Base-by-base conservation (phyloP, 2,329 filamentous ascomycete species). In the Samsoniella hepiali region DNA sequence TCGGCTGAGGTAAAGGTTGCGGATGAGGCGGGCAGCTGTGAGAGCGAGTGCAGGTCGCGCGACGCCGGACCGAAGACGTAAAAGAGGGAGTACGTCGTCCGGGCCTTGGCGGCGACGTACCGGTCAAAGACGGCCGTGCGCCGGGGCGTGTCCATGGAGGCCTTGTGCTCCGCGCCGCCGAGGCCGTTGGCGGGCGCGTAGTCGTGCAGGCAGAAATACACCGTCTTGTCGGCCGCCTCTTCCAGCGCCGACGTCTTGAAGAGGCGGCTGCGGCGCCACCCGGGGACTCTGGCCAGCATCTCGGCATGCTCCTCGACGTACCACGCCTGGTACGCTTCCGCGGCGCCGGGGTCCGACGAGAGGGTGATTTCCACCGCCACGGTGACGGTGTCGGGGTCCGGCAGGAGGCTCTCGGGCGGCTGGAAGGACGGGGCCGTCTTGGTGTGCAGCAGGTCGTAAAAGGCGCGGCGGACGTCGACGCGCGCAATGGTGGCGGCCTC, bases 31-130 rank as follows among this genome's bases (percentile, higher is more conserved):
- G 82, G 78, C 4, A 84, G 76, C 1, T 74, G 74, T 1, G 83
- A 78, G 1, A 91, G 76, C 6, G 84, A 81, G 0, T 79, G 69
- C 3, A 94, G 79, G 67, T 94, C 89, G 31, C 90, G 83, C 0
- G 90, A 87, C 0, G 85, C 90, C 0, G 89, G 84, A 0, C 91
- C 90, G 70, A 96, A 96, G 11, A 89, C 87, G 74, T 95, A 93
- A 74, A 91, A 91, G 66, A 93, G 84, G 40, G 84, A 79, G 75
- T 91, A 95, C 0, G 81, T 80, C 22, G 89, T 82, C 51, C 86
- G 81, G 11, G 76, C 80, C 69, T 84, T 85, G 54, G 78, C 75
- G 29, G 80, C 82, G 11, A 91, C 82, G 15, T 86, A 81, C 40
- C 86, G 83, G 27, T 76, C 74, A 68, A 84, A 83, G 42, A 92